These are phyloP conservation scores for Capsella rubella DNA, from an alignment of 441 rosid genomes.

Conservation along the genomic window DNA sequence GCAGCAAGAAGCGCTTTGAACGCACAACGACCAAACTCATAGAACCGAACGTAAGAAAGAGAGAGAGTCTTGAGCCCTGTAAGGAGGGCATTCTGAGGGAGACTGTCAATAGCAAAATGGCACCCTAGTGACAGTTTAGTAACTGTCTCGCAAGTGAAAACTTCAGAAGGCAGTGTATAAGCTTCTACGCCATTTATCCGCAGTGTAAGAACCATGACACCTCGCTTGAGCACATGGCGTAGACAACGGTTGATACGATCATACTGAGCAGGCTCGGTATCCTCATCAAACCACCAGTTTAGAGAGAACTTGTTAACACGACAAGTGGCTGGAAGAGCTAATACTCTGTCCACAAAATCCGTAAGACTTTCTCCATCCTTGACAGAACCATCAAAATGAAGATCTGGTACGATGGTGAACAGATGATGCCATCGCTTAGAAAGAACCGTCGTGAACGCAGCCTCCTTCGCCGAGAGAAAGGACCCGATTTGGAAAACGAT, in stretches of 20 bases:
- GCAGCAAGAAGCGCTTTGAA: too few species aligned
- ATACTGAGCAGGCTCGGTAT: not conserved
- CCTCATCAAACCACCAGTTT: not conserved
- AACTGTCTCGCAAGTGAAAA: too few species aligned
- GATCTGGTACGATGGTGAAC: slow-evolving; percentile 4
- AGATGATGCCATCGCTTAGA: not conserved
- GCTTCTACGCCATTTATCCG: too few species aligned
- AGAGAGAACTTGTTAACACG: not conserved
- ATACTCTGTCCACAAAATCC: not conserved
- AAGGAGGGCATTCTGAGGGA: too few species aligned
- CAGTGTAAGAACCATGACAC: slow-evolving; percentile 7
- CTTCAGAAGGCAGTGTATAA: too few species aligned
- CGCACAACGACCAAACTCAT: too few species aligned
- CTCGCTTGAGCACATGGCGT: not conserved
- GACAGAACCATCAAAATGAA: not conserved
- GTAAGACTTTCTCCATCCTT: not conserved
- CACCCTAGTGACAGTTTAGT: too few species aligned
- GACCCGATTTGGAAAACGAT: not conserved
- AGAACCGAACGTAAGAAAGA: too few species aligned
- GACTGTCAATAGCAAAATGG: too few species aligned
- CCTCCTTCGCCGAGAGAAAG: not conserved
- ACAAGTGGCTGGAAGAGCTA: not conserved
- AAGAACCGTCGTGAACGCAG: not conserved
- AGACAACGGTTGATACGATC: not conserved
- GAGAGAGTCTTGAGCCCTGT: too few species aligned